Conservation (phyloP, 768 basidiomycete genomes). For the Naganishia randhawae region DNA sequence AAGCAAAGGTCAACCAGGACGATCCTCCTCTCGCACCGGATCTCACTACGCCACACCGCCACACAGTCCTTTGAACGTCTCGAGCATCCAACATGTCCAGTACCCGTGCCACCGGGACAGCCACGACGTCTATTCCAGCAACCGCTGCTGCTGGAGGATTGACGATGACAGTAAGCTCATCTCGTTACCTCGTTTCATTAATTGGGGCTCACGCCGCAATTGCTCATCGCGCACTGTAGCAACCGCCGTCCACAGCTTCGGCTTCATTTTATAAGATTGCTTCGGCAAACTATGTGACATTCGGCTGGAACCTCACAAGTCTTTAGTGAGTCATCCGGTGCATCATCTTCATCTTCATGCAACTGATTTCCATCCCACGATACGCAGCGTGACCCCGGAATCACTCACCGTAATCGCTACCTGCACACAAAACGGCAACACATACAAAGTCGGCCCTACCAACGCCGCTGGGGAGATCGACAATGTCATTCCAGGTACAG, state of each 20-base stretch:
- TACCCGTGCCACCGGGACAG: constrained; percentile 16
- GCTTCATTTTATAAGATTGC: constrained; percentile 89
- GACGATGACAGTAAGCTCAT: constrained; percentile 38
- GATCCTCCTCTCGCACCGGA: neutral
- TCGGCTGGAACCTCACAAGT: constrained; percentile 84
- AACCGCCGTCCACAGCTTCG: constrained; percentile 70
- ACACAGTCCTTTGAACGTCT: neutral
- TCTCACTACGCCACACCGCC: neutral
- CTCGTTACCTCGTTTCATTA: no score
- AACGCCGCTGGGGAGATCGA: constrained; percentile 54
- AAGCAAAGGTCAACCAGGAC: neutral
- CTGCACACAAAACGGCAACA: constrained; percentile 75
- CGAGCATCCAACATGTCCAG: constrained; percentile 5
- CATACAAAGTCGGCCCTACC: constrained; percentile 79
- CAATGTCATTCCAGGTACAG: constrained; percentile 63
- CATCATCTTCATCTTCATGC: neutral
- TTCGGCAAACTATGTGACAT: constrained; percentile 66
- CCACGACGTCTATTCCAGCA: constrained; percentile 40
- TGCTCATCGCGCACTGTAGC: constrained; percentile 42
- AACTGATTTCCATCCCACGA: neutral
- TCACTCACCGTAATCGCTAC: constrained; percentile 75
- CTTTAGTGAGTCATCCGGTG: constrained; percentile 54
- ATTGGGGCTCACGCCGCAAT: no score
- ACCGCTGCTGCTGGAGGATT: constrained; percentile 49
- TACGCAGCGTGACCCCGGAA: constrained; percentile 59